phyloP scores from a whole-genome alignment of 257 asterid genomes.

The Osmanthus fragrans region DNA sequence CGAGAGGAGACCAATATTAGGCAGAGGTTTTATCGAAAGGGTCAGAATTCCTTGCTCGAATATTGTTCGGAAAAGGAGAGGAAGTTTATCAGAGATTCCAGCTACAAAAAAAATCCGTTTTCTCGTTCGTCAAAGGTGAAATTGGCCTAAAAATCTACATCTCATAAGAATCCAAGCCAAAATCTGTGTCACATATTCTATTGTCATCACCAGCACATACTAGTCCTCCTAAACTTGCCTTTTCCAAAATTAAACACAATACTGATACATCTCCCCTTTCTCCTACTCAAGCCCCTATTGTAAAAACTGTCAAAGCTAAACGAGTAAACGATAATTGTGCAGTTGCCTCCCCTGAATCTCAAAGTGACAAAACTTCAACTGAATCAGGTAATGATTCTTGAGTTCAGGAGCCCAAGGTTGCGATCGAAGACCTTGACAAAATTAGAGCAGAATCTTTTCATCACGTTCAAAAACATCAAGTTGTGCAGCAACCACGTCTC shows the following conservation, averaged over 20 bases:
- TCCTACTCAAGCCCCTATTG: slow-evolving; percentile 23
- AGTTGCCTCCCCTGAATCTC: slow-evolving; percentile 17
- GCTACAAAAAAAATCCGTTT: slow-evolving; percentile 51
- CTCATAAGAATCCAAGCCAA: slow-evolving; percentile 35
- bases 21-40: slow-evolving; percentile 61
- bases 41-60: slow-evolving; percentile 63
- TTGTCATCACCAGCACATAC: slow-evolving; percentile 2
- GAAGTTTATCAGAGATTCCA: slow-evolving; percentile 64
- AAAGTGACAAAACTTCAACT: slow-evolving; percentile 12
- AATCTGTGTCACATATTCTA: slow-evolving; percentile 16
- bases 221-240: neutral
- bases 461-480: slow-evolving; percentile 37
- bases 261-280: slow-evolving; percentile 18
- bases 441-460: slow-evolving; percentile 33
- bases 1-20: slow-evolving; percentile 49
- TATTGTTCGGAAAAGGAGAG: slow-evolving; percentile 58
- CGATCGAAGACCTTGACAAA: slow-evolving; percentile 27
- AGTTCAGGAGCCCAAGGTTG: slow-evolving; percentile 24
- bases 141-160: slow-evolving; percentile 63
- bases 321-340: slow-evolving; percentile 17
- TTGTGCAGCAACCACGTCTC: slow-evolving; percentile 38
- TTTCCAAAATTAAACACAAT: slow-evolving; percentile 21
- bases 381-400: slow-evolving; percentile 8
- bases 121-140: slow-evolving; percentile 54
- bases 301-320: slow-evolving; percentile 20